Conservation (phyloP, 257 asterid genomes). For the Sherardia arvensis region DNA sequence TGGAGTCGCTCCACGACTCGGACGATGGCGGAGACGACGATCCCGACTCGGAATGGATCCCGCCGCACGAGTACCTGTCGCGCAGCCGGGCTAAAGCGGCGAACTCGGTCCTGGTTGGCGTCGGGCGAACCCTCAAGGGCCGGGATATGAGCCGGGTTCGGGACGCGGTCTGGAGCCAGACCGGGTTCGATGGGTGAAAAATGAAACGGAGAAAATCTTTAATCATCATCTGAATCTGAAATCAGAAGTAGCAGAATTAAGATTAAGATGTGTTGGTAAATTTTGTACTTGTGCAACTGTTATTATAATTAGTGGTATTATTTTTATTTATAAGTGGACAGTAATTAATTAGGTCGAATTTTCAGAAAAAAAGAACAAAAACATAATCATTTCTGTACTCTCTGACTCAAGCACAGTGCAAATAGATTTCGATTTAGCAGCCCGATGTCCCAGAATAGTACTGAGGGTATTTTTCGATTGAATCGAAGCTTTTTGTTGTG, state of each 20-base stretch:
- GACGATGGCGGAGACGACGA: conserved; percentile 31
- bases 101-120: conserved; percentile 68
- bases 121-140: conserved; percentile 82
- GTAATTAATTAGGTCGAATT: conserved; percentile 12
- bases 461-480: background rate
- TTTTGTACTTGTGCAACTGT: background rate
- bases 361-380: background rate
- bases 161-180: conserved; percentile 92
- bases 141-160: conserved; percentile 85
- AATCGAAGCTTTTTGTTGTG: background rate
- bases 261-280: background rate
- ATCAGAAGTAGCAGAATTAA: background rate
- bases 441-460: background rate
- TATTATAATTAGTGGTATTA: too few species aligned
- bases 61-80: conserved; percentile 80
- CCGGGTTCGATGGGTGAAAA: conserved; percentile 67
- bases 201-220: background rate
- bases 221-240: background rate
- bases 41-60: conserved; percentile 37
- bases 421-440: conserved; percentile 9
- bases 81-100: conserved; percentile 44
- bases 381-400: too few species aligned
- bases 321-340: conserved; percentile 6
- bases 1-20: conserved; percentile 49
- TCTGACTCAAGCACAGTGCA: conserved; percentile 6